Evolutionary conservation across 2,329 filamentous ascomycete species (phyloP).

Genomic region (Aspergillus novoparasiticus): DNA sequence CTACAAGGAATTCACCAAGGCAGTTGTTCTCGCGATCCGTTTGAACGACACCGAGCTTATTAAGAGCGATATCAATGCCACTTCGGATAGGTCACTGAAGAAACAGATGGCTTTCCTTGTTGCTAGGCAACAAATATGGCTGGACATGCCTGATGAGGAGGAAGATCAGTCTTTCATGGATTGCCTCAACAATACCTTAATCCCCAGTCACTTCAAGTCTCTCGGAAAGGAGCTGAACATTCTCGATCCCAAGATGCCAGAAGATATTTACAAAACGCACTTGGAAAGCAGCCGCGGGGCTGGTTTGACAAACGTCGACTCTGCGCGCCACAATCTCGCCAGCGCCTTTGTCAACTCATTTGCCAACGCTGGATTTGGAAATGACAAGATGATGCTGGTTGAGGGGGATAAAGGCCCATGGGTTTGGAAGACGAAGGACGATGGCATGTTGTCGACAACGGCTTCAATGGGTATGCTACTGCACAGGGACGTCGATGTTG

Average conservation of each 20-base stretch:
- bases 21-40: conserved; percentile 90
- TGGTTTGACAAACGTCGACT: conserved; percentile 92
- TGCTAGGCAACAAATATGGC: conserved; percentile 83
- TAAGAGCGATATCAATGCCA: conserved; percentile 75
- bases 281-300: conserved; percentile 92
- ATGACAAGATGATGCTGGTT: conserved; percentile 97
- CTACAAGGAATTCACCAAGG: conserved; percentile 91
- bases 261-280: conserved; percentile 99
- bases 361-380: conserved; percentile 91
- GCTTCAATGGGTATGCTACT: conserved; percentile 90
- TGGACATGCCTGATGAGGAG: conserved; percentile 67
- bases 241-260: conserved; percentile 91
- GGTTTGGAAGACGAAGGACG: conserved; percentile 99
- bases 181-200: conserved; percentile 81
- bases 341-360: conserved; percentile 97
- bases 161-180: conserved; percentile 77
- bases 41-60: conserved; percentile 87
- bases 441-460: conserved; percentile 95
- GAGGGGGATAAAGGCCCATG: conserved; percentile 87
- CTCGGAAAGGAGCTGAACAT: conserved; percentile 96
- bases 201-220: conserved; percentile 91
- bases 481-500: conserved; percentile 90
- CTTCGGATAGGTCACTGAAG: conserved; percentile 78
- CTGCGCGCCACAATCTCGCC: conserved; percentile 90
- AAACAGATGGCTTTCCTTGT: conserved; percentile 94